These are phyloP conservation scores for Phytopythium ostracodes DNA, from an alignment of 352 stramenopile genomes.

Conservation along the genomic window DNA sequence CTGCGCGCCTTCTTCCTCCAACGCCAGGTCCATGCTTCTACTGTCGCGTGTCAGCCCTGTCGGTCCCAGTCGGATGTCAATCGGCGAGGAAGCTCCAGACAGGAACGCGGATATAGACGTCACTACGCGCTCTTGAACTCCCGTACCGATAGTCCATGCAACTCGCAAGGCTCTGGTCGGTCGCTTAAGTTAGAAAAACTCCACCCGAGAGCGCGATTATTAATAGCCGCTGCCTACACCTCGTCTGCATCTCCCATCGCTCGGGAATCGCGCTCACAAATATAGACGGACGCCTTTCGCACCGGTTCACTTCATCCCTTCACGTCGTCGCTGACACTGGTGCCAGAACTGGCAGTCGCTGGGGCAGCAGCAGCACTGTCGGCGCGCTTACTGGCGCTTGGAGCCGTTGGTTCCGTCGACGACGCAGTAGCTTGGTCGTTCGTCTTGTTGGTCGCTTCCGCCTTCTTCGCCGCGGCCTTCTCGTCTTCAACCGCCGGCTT, in stretches of 20 bases:
- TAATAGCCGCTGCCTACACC: neutral
- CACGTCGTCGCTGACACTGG: neutral
- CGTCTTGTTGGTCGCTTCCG: neutral
- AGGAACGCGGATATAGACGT: neutral
- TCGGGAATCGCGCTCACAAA: neutral
- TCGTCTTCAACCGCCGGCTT: neutral
- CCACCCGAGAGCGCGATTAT: neutral
- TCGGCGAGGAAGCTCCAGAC: neutral
- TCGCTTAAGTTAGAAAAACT: constrained; percentile 5
- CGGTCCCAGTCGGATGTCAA: neutral
- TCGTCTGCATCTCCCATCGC: neutral
- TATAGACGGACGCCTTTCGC: neutral
- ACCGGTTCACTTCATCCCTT: neutral
- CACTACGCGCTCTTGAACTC: too few species aligned
- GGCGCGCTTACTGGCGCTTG: neutral
- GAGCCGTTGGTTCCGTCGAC: neutral
- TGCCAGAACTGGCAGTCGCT: neutral
- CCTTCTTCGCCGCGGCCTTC: neutral
- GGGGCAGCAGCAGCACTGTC: neutral
- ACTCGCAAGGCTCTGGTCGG: too few species aligned
- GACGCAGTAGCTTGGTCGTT: neutral
- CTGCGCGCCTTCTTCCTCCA: constrained; percentile 79
- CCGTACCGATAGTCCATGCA: too few species aligned
- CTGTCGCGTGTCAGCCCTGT: too few species aligned
- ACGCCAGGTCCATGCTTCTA: constrained; percentile 60